Conservation (phyloP, 208 protist species). For the Angomonas deanei region DNA sequence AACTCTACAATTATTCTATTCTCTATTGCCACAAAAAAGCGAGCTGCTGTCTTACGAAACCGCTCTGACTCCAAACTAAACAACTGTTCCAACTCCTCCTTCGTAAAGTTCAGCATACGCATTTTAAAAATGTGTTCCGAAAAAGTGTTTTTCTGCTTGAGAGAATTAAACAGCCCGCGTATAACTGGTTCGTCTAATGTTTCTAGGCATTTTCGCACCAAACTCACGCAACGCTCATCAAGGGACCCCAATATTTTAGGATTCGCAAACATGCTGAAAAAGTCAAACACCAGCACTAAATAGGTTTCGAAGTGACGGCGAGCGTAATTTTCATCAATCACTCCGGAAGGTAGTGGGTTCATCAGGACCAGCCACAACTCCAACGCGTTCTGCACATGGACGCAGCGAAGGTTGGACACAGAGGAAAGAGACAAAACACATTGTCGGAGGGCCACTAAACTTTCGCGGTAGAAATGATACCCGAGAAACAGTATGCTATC, state of each 20-base stretch:
- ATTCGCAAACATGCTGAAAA: constrained; percentile 54
- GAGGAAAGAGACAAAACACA: constrained; percentile 50
- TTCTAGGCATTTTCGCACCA: constrained; percentile 27
- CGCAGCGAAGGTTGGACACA: constrained; percentile 38
- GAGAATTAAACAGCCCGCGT: not conserved
- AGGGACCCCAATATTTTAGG: constrained; percentile 58
- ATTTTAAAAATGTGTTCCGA: not conserved
- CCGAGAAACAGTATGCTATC: constrained; percentile 39
- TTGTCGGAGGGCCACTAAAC: constrained; percentile 49
- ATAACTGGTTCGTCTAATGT: not conserved
- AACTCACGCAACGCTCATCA: constrained; percentile 34
- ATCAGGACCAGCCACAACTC: constrained; percentile 75
- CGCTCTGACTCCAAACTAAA: not conserved
- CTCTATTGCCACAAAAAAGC: constrained; percentile 2
- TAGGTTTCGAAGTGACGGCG: constrained; percentile 67
- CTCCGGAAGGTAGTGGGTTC: constrained; percentile 27
- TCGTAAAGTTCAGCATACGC: not conserved
- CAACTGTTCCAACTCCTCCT: not conserved
- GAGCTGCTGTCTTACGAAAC: not conserved
- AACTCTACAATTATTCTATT: not conserved
- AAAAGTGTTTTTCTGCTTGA: not conserved
- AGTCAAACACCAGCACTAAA: constrained; percentile 49
- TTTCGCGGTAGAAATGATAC: constrained; percentile 57
- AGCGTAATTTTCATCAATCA: constrained; percentile 35
- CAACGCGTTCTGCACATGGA: constrained; percentile 66